Percentiles rank a stretch among this genome's conserved stretches.
phyloP scores from a whole-genome alignment of 495 filamentous ascomycete species.

The Tetracladium setigerum region DNA sequence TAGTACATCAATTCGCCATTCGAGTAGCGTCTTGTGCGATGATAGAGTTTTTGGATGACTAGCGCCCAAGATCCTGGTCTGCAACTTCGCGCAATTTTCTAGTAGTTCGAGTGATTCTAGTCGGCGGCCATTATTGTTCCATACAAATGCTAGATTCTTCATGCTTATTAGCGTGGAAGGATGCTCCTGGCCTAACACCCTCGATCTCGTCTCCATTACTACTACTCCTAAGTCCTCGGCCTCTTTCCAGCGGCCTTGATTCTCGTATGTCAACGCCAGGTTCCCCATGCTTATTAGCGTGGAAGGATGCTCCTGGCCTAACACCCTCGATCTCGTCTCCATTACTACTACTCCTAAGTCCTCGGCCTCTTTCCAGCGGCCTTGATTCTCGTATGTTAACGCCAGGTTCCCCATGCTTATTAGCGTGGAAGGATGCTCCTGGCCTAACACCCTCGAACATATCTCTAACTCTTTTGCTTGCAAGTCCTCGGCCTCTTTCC shows the following conservation, averaged over 20 bases:
- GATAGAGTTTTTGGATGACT: slow-evolving; percentile 4
- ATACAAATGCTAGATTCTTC: slow-evolving; percentile 6
- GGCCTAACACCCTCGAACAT: slow-evolving; percentile 13
- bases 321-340: slow-evolving; percentile 4
- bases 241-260: slow-evolving; percentile 21
- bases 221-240: slow-evolving; percentile 22
- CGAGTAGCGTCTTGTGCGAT: slow-evolving; percentile 5
- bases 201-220: background rate
- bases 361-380: slow-evolving; percentile 11
- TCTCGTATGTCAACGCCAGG: slow-evolving; percentile 24
- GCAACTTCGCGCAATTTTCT: background rate
- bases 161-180: slow-evolving; percentile 2
- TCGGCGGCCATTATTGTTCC: slow-evolving; percentile 6
- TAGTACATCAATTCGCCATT: slow-evolving; percentile 9
- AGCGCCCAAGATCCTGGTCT: background rate
- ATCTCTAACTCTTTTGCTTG: slow-evolving; percentile 12
- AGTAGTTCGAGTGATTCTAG: slow-evolving; percentile 2
- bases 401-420: slow-evolving; percentile 24
- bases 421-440: slow-evolving; percentile 25
- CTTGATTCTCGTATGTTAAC: slow-evolving; percentile 20
- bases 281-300: slow-evolving; percentile 19
- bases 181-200: slow-evolving; percentile 7
- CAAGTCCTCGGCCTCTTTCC: slow-evolving; percentile 8
- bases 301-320: slow-evolving; percentile 26
- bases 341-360: background rate